Evolutionary conservation across 345 rosid genomes (phyloP).

Genomic region (Sapria himalayana): DNA sequence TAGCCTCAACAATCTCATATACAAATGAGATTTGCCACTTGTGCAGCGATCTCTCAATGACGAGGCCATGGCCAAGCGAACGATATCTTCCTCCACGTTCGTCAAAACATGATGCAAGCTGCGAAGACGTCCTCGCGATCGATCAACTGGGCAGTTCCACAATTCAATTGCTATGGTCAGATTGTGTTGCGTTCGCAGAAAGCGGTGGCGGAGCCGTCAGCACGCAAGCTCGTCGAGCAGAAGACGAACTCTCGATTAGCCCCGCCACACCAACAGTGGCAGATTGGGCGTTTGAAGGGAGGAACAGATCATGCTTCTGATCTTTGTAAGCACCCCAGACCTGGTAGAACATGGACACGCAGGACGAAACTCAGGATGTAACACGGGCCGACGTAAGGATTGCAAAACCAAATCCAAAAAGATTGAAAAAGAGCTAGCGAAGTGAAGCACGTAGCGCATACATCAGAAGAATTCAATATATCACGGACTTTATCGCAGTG

Average conservation of each 20-base stretch:
- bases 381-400: not conserved
- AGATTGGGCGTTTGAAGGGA: conserved; percentile 83
- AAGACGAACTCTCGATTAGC: conserved; percentile 68
- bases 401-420: not conserved
- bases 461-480: conserved; percentile 72
- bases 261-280: conserved; percentile 95
- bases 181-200: conserved; percentile 15
- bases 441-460: conserved; percentile 18
- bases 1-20: too few relatives aligned
- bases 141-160: too few relatives aligned
- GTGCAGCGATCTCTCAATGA: too few relatives aligned
- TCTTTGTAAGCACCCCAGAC: conserved; percentile 94
- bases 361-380: not conserved
- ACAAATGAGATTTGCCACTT: too few relatives aligned
- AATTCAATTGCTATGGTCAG: too few relatives aligned
- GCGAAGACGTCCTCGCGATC: too few relatives aligned
- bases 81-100: too few relatives aligned
- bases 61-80: too few relatives aligned
- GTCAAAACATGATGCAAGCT: too few relatives aligned
- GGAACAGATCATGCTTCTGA: conserved; percentile 95
- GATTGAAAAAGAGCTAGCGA: not conserved
- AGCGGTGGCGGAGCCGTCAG: conserved; percentile 63
- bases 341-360: conserved; percentile 17
- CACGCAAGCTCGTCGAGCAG: conserved; percentile 56
- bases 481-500: conserved; percentile 78